Base-by-base conservation (phyloP, 495 filamentous ascomycete genomes). In the Xylaria sp. region DNA sequence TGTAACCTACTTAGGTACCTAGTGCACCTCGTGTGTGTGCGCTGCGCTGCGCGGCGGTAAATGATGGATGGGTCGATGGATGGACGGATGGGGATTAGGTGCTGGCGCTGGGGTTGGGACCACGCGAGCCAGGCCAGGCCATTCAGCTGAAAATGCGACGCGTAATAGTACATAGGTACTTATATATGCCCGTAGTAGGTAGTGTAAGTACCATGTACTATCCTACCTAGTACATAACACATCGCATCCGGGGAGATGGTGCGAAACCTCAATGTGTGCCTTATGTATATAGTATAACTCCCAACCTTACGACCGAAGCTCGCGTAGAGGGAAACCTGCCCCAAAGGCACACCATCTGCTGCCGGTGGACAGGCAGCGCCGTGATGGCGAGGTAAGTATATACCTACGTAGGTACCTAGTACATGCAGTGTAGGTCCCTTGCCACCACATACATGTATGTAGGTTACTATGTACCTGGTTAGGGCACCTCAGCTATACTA, bases 91-190 rank as follows among this genome's bases (percentile, higher is more conserved):
- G 31, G 57, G 57, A 35, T 59, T 59, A 59, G 52, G 33, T 59
- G 33, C 57, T 37, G 59, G 24, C 2, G 37, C 57, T 37, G 59
- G 24, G 4, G 37, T 24, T 59, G 57, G 57, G 21, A 33, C 59
- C 59, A 43, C 43, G 37, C 21, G 29, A 6, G n/a, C 58, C n/a
- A 40, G 58, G 8, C 35, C 58, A 19, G n/a, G 11, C 58, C 59
- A 43, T 62, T 43, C 59, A 62, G 59, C 59, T 62, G 59, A 62
- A 62, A 44, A 62, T 15, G 17, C 59, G 59, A 62, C 21, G 5
- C 24, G n/a, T 21, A 21, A 46, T 2, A n/a, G 44, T n/a, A 46
- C 5, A 3, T n/a, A 46, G 44, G n/a, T n/a, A n/a, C n/a, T n/a
- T n/a, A n/a, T n/a, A n/a, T n/a, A n/a, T n/a, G n/a, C n/a, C n/a